A percentile compares a stretch with the other conserved stretches of the same genome.
Evolutionary conservation across 176 grass and related monocot species (phyloP).

Genomic region (Oryza officinalis): DNA sequence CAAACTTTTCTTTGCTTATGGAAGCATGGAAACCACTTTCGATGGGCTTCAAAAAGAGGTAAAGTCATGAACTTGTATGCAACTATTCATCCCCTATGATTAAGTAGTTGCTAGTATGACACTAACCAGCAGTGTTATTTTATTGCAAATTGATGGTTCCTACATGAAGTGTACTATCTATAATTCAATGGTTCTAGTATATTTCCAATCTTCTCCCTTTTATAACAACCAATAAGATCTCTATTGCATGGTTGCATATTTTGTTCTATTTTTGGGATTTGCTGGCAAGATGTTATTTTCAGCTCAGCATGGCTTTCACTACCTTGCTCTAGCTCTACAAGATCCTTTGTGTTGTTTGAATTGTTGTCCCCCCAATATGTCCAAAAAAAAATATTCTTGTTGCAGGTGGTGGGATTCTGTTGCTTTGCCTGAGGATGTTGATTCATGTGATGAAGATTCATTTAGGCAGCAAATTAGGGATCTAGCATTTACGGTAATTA

Average conservation of each 20-base stretch:
- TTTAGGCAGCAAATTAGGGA: slow-evolving; percentile 88
- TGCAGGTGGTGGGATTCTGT: slow-evolving; percentile 98
- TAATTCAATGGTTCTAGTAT: not conserved
- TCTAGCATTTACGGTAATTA: slow-evolving; percentile 76
- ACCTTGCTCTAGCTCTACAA: slow-evolving; percentile 13
- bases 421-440: slow-evolving; percentile 88
- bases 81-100: not conserved
- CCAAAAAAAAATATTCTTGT: not conserved
- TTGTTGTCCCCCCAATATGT: slow-evolving; percentile 3
- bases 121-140: slow-evolving; percentile 3
- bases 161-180: not conserved
- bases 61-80: slow-evolving; percentile 14
- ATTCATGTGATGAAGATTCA: slow-evolving; percentile 62
- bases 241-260: slow-evolving; percentile 4
- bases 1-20: slow-evolving; percentile 77
- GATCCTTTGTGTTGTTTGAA: not conserved
- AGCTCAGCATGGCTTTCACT: not conserved
- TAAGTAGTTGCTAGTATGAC: not conserved
- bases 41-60: slow-evolving; percentile 98
- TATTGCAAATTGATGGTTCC: not conserved
- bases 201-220: not conserved
- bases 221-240: not conserved
- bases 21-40: slow-evolving; percentile 97
- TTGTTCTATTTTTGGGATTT: slow-evolving; percentile 1
- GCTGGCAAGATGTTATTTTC: not conserved